Conservation (phyloP, 257 asterid species). For the Avicennia marina region DNA sequence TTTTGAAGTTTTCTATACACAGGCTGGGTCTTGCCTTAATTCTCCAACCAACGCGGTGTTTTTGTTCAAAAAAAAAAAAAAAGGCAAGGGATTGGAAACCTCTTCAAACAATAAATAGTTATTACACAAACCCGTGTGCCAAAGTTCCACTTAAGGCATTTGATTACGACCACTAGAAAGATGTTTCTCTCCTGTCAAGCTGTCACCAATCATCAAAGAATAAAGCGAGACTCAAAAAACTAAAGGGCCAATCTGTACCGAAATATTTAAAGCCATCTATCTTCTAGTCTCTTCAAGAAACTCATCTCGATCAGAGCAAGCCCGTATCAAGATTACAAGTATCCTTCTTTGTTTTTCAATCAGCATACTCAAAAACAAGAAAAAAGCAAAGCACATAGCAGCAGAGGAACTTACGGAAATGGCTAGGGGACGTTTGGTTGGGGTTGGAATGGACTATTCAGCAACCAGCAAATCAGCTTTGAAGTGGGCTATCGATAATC, state of each 20-base stretch:
- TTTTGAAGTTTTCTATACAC: too few species aligned
- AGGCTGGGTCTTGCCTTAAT: too few species aligned
- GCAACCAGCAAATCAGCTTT: slow-evolving; percentile 63
- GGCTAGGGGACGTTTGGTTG: slow-evolving; percentile 47
- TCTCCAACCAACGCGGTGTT: too few species aligned
- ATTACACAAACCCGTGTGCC: slow-evolving; percentile 7
- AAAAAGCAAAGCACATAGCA: not conserved
- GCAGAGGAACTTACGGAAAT: slow-evolving; percentile 14
- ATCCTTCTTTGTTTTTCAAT: not conserved
- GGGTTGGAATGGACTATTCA: slow-evolving; percentile 77
- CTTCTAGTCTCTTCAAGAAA: slow-evolving; percentile 55
- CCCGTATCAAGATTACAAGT: not conserved
- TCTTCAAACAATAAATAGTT: not conserved
- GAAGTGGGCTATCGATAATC: slow-evolving; percentile 54
- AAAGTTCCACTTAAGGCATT: not conserved
- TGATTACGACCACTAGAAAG: not conserved
- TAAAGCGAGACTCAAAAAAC: not conserved
- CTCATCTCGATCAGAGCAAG: not conserved
- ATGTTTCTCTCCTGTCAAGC: not conserved
- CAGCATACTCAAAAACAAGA: too few species aligned
- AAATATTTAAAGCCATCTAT: not conserved
- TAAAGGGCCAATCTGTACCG: not conserved
- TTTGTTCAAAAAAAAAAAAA: too few species aligned
- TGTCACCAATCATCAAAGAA: not conserved
- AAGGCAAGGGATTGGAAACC: too few species aligned